Conservation (phyloP, 805 yeast genomes). For the Hanseniaspora occidentalis region DNA sequence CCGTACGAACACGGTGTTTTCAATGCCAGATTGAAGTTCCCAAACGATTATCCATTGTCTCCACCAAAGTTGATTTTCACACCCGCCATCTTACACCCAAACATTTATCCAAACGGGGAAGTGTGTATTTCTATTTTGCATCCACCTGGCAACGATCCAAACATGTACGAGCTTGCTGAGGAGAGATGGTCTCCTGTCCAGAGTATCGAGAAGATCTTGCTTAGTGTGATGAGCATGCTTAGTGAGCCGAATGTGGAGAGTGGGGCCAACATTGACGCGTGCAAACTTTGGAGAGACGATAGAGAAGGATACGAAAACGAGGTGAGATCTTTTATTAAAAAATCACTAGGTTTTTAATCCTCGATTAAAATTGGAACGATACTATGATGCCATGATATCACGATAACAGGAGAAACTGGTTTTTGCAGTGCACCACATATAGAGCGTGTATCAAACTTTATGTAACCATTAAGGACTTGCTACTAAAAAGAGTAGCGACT, state of each 20-base stretch:
- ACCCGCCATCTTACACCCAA: constrained; percentile 85
- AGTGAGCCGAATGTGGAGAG: constrained; percentile 95
- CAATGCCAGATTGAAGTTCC: constrained; percentile 61
- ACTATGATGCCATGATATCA: too few species aligned
- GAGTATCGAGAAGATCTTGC: constrained; percentile 88
- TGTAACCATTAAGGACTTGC: too few species aligned
- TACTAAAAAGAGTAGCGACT: too few species aligned
- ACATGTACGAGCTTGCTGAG: constrained; percentile 87
- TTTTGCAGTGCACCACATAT: too few species aligned
- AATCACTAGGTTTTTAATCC: constrained; percentile 51
- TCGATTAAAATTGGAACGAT: too few species aligned
- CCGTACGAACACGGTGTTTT: constrained; percentile 84
- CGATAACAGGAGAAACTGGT: too few species aligned
- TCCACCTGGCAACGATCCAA: constrained; percentile 95
- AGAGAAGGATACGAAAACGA: constrained; percentile 51
- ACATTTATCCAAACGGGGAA: constrained; percentile 85
- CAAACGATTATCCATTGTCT: constrained; percentile 68
- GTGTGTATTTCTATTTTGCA: constrained; percentile 94
- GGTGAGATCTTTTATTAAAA: constrained; percentile 56
- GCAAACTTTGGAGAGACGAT: constrained; percentile 83
- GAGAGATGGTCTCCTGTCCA: constrained; percentile 98
- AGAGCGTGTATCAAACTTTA: too few species aligned
- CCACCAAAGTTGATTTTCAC: constrained; percentile 69
- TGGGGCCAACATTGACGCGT: constrained; percentile 78
- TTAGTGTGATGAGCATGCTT: constrained; percentile 90